Conservation (phyloP, 768 basidiomycete species). For the Tricholoma furcatifolium region DNA sequence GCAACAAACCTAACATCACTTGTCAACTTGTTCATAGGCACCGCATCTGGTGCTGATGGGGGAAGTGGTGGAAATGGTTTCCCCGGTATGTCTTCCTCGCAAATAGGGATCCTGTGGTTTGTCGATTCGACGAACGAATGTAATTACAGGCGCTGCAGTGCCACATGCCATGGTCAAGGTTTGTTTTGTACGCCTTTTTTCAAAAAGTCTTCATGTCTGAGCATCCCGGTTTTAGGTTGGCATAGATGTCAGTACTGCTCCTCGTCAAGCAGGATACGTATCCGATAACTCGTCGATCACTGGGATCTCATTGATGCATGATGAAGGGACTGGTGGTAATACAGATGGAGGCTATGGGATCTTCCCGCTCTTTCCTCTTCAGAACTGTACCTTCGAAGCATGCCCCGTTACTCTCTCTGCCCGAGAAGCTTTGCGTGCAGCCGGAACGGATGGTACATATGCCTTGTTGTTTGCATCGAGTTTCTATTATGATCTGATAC, state of each 20-base stretch:
- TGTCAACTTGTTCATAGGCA: constrained; percentile 52
- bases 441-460: constrained; percentile 40
- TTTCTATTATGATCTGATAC: not conserved
- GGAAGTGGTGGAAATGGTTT: constrained; percentile 49
- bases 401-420: constrained; percentile 42
- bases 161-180: constrained; percentile 57
- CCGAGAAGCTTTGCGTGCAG: constrained; percentile 39
- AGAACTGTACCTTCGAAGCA: constrained; percentile 36
- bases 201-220: not conserved
- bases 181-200: not conserved
- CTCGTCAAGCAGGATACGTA: constrained; percentile 52
- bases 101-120: not conserved
- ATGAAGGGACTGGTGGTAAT: constrained; percentile 55
- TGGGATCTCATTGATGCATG: constrained; percentile 52
- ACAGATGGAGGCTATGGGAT: constrained; percentile 49
- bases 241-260: constrained; percentile 48
- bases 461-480: not conserved
- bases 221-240: constrained; percentile 35
- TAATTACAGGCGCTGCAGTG: constrained; percentile 36
- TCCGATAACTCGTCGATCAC: constrained; percentile 41
- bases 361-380: constrained; percentile 48
- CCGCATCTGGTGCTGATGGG: constrained; percentile 42
- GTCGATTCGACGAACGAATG: not conserved
- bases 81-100: constrained; percentile 30
- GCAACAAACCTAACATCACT: constrained; percentile 39